phyloP scores from a whole-genome alignment of 352 stramenopile genomes.

The Pythium sukuiense region DNA sequence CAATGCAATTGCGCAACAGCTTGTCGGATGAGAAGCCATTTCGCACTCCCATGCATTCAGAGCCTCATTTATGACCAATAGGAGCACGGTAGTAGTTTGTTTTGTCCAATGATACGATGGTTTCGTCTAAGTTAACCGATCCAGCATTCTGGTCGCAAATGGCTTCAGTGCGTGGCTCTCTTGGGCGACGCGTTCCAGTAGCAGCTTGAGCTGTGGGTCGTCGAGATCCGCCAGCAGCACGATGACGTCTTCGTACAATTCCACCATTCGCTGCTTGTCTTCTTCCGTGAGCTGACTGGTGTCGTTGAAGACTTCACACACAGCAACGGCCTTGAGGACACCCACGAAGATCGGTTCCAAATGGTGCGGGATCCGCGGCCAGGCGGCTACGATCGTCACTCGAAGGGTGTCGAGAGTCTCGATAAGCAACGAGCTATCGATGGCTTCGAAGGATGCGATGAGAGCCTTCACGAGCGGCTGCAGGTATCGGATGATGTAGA shows the following conservation, averaged over 20 bases:
- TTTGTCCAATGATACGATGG: conserved; percentile 15
- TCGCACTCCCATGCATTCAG: conserved; percentile 15
- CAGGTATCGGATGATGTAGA: conserved; percentile 73
- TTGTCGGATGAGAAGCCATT: neutral
- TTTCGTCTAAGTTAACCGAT: neutral
- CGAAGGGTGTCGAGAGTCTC: conserved; percentile 65
- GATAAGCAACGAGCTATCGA: conserved; percentile 48
- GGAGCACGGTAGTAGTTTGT: neutral
- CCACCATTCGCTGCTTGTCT: conserved; percentile 19
- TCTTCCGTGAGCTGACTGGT: conserved; percentile 17
- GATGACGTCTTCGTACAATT: conserved; percentile 22
- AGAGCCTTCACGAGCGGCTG: conserved; percentile 80
- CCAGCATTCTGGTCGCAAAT: conserved; percentile 12
- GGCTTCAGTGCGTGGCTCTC: conserved; percentile 24
- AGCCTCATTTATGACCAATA: conserved; percentile 9
- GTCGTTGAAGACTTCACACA: conserved; percentile 65
- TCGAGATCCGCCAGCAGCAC: conserved; percentile 20
- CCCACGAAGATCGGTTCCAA: conserved; percentile 65
- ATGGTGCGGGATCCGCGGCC: conserved; percentile 71
- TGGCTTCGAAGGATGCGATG: conserved; percentile 61
- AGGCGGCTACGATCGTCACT: conserved; percentile 51
- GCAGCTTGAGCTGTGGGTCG: neutral
- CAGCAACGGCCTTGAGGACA: conserved; percentile 64
- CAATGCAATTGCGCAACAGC: conserved; percentile 18
- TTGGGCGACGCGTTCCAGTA: conserved; percentile 22